These are phyloP conservation scores for Kurtzmaniella cleridarum DNA, from an alignment of 805 yeast species.

Conservation along the genomic window DNA sequence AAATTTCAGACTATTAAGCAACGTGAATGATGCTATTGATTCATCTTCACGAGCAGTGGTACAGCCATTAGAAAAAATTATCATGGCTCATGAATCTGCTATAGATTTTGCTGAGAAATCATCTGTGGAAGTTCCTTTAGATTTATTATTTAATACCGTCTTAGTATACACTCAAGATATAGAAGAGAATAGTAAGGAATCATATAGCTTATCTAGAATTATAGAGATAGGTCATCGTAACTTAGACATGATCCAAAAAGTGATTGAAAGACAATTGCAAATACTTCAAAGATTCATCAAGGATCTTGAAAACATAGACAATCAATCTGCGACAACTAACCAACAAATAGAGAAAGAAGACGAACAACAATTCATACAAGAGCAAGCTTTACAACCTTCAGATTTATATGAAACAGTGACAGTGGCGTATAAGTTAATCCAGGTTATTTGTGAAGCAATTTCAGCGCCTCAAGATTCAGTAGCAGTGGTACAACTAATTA, in stretches of 20 bases:
- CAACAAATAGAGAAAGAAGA: background rate
- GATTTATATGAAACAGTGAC: slow-evolving; percentile 31
- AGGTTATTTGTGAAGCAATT: slow-evolving; percentile 26
- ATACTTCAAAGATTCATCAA: slow-evolving; percentile 22
- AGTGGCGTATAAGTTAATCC: slow-evolving; percentile 22
- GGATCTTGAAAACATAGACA: slow-evolving; percentile 14
- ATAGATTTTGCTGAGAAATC: slow-evolving; percentile 13
- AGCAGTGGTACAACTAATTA: background rate
- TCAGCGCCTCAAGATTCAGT: slow-evolving; percentile 6
- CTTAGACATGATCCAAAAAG: slow-evolving; percentile 15
- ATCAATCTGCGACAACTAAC: background rate
- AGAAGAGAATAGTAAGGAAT: slow-evolving; percentile 19
- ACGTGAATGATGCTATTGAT: slow-evolving; percentile 27
- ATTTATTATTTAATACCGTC: slow-evolving; percentile 42
- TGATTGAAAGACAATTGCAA: slow-evolving; percentile 20
- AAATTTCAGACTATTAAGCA: slow-evolving; percentile 20
- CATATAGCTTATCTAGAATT: slow-evolving; percentile 14
- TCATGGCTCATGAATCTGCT: slow-evolving; percentile 35
- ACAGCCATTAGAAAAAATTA: slow-evolving; percentile 30
- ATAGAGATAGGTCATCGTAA: slow-evolving; percentile 13
- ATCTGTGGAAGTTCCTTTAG: slow-evolving; percentile 25
- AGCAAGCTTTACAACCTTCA: slow-evolving; percentile 26
- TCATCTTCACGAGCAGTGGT: slow-evolving; percentile 29
- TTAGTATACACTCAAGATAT: slow-evolving; percentile 43
- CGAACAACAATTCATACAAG: slow-evolving; percentile 14